Evolutionary conservation across 768 basidiomycete genomes (phyloP), one percentile per base, ranked within the genome.

Genomic region (Cyclocybe cylindracea): DNA sequence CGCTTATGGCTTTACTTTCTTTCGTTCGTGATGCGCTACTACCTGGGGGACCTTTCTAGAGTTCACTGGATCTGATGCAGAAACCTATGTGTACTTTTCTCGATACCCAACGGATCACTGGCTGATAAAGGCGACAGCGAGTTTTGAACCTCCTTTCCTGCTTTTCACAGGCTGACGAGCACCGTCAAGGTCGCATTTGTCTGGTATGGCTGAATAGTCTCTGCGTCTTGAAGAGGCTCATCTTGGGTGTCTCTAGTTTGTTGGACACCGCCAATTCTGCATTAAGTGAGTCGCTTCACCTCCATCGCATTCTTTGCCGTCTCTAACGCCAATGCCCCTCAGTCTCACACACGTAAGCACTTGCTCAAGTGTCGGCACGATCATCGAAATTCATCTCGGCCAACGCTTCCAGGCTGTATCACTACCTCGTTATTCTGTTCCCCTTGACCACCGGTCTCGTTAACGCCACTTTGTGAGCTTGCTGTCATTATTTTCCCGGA

Each of bases 1-100:
- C 9, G 56, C 56, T 18, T 66, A 61, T 51, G 66, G 66, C 13
- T 65, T 68, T 48, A 68, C 65, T 4, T 64, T 66, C 54, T 68
- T 68, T 52, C 66, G 66, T 68, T 37, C 33, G 66, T 55, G 7
- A 9, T 38, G 7, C 37, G 13, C 14, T 40, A 10, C 31, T 4
- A 44, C 5, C 7, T 34, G n/a, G 2, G 24, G 33, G 19, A 7
- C 19, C 9, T 44, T 9, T 14, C 38, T 54, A 39, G 10, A 35
- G 31, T 16, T 16, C 16, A 16, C 16, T 16, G 16, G 16, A 36
- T 14, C 45, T 9, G 8, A 38, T 39, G 16, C 41, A 68, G 66
- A 68, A 49, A 62, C 65, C 5, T 68, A 66, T 56, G 50, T 61
- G 11, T 68, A 68, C 33, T 66, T 45, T 47, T 64, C 61, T 38